Evolutionary conservation across 148 eudicot genomes (phyloP).

Genomic region (Spergularia marina): DNA sequence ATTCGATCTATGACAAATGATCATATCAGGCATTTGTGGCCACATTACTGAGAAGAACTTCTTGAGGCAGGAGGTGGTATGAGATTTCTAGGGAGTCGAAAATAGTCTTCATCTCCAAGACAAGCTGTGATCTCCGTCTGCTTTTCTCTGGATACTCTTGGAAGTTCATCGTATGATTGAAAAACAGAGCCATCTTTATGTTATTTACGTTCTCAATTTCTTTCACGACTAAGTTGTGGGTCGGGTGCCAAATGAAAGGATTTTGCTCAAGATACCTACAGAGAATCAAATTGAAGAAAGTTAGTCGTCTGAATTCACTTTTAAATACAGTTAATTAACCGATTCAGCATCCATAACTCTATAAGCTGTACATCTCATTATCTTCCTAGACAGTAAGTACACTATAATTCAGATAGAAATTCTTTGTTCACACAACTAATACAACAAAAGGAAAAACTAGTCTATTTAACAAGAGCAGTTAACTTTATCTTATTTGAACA

Average conservation of each 20-base stretch:
- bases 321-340: neutral
- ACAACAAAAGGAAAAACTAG: too few species aligned
- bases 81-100: conserved; percentile 63
- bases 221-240: conserved; percentile 52
- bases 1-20: neutral
- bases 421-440: too few species aligned
- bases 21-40: neutral
- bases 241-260: conserved; percentile 51
- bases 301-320: neutral
- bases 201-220: conserved; percentile 69
- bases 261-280: conserved; percentile 49
- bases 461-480: too few species aligned
- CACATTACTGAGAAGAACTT: conserved; percentile 47
- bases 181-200: conserved; percentile 51
- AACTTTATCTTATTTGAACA: too few species aligned
- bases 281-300: neutral
- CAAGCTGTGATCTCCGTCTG: conserved; percentile 49
- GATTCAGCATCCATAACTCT: too few species aligned
- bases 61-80: conserved; percentile 72
- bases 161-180: conserved; percentile 77
- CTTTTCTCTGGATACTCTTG: conserved; percentile 52
- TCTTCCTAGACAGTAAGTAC: too few species aligned
- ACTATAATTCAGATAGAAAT: too few species aligned
- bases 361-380: too few species aligned
- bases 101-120: conserved; percentile 60